Evolutionary conservation across 73 alveolate genomes (phyloP).

Genomic region (Tetrahymena borealis): DNA sequence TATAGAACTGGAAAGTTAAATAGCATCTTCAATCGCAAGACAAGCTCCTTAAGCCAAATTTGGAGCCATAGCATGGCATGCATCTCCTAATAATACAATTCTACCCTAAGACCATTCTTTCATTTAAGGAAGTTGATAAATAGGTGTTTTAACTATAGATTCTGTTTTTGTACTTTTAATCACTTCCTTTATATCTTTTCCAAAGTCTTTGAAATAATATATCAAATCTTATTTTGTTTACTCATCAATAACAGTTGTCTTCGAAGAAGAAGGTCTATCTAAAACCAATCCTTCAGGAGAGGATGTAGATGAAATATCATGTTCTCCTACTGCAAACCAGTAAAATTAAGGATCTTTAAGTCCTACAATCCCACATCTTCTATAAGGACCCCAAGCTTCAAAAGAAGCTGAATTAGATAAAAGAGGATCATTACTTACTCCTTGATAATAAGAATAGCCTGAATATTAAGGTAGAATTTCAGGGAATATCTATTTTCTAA

Average conservation of each 20-base stretch:
- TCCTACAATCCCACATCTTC: background rate
- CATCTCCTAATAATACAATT: background rate
- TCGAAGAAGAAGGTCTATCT: background rate
- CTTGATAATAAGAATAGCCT: background rate
- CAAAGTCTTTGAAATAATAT: background rate
- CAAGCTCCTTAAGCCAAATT: background rate
- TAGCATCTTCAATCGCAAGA: background rate
- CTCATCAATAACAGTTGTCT: background rate
- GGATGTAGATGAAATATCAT: background rate
- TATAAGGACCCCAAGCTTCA: background rate
- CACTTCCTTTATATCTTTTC: background rate
- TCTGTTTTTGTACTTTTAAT: background rate
- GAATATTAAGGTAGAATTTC: background rate
- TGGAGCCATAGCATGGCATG: background rate
- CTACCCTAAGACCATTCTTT: background rate
- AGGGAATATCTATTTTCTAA: background rate
- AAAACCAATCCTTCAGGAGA: background rate
- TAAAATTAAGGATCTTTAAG: background rate
- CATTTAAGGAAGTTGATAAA: background rate
- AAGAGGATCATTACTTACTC: background rate
- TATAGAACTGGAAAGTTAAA: background rate
- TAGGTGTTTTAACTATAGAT: background rate
- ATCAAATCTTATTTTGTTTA: background rate
- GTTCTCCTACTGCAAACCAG: background rate
- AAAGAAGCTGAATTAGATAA: background rate